Conservation (phyloP, 345 rosid genomes). For the Syzygium aromaticum region DNA sequence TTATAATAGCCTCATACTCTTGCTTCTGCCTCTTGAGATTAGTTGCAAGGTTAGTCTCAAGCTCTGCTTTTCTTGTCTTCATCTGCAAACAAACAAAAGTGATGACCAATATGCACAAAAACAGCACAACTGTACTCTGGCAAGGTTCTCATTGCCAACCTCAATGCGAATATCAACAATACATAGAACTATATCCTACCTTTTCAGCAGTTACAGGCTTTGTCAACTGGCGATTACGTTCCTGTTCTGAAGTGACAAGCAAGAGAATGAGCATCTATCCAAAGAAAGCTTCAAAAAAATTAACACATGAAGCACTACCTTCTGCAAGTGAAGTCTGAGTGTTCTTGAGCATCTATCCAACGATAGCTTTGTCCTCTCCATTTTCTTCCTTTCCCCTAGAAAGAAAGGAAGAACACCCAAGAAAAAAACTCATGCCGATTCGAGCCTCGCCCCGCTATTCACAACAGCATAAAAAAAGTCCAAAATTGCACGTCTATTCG, state of each 20-base stretch:
- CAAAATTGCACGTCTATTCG: too few species aligned
- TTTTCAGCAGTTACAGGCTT: not conserved
- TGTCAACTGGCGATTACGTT: not conserved
- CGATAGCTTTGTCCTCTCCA: too few species aligned
- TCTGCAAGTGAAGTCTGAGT: conserved; percentile 16
- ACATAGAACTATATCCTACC: not conserved
- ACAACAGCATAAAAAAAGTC: too few species aligned
- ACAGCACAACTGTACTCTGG: not conserved
- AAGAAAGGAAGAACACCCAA: too few species aligned
- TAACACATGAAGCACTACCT: conserved; percentile 27
- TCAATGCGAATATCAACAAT: conserved; percentile 34
- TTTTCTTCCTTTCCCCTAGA: too few species aligned
- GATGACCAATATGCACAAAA: not conserved
- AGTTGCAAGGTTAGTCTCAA: conserved; percentile 83
- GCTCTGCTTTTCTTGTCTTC: conserved; percentile 91
- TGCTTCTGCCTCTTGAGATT: conserved; percentile 86
- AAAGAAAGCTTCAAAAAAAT: not conserved
- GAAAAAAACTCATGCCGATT: too few species aligned
- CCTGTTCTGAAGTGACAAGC: not conserved
- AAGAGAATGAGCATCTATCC: not conserved
- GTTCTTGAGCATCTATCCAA: conserved; percentile 15
- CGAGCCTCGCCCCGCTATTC: too few species aligned
- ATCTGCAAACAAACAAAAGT: conserved; percentile 30
- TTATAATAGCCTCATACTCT: conserved; percentile 73
- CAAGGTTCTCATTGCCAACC: conserved; percentile 30